Conservation (phyloP, 1,284 basidiomycete species). For the Puccinia horiana region DNA sequence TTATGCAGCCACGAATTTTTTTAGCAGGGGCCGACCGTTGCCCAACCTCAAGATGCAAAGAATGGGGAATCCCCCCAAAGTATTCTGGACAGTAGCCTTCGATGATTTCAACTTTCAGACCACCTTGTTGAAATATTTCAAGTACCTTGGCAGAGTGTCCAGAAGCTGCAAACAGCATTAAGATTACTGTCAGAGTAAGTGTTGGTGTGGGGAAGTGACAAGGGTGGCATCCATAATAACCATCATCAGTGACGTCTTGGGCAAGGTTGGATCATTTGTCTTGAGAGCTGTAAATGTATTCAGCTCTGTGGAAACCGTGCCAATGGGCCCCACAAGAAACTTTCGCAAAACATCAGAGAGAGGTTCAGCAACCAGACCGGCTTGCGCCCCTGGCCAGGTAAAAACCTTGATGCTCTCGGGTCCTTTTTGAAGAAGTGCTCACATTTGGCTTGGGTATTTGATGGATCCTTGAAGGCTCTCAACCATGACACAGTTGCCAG, state of each 20-base stretch:
- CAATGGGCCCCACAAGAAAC: slow-evolving; percentile 1
- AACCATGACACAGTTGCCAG: background rate
- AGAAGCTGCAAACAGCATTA: background rate
- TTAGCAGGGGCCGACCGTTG: background rate
- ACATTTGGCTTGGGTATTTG: background rate
- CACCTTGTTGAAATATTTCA: background rate
- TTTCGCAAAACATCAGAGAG: background rate
- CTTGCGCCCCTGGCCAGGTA: slow-evolving; percentile 17
- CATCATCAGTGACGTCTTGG: background rate
- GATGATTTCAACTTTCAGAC: background rate
- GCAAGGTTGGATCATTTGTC: background rate
- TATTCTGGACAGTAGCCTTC: slow-evolving; percentile 12
- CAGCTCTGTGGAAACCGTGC: background rate
- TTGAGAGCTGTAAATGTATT: background rate
- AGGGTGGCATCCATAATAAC: slow-evolving; percentile 4
- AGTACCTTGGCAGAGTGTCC: background rate
- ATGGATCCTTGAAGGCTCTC: background rate
- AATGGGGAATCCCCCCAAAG: slow-evolving; percentile 1
- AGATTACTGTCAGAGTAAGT: background rate
- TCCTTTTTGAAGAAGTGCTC: slow-evolving; percentile 9
- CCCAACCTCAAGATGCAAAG: background rate
- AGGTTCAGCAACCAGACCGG: background rate
- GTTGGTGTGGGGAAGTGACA: background rate
- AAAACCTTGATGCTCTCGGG: background rate
- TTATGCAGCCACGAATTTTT: background rate